Percentiles rank a stretch among this genome's conserved stretches.
These are phyloP conservation scores for Diaporthe sp. DNA, from an alignment of 2,329 filamentous ascomycete genomes.

Conservation along the genomic window DNA sequence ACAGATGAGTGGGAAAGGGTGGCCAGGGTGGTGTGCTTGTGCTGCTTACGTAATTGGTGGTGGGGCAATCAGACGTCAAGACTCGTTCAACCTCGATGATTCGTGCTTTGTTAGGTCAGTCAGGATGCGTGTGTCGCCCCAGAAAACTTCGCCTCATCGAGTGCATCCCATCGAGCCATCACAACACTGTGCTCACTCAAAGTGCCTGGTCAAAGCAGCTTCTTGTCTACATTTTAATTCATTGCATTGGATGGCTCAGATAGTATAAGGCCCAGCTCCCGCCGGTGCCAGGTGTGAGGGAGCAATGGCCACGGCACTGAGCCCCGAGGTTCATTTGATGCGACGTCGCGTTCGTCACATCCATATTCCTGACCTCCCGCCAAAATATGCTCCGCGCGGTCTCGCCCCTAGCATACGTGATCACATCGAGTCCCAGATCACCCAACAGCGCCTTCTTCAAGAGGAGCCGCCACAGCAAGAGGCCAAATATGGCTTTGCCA, in stretches of 20 bases:
- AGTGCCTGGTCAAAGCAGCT: too few relatives aligned
- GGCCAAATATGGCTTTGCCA: not conserved
- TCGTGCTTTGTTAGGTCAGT: not conserved
- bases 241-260: not conserved
- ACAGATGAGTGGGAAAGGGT: not conserved
- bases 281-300: not conserved
- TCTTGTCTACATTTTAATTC: rapidly evolving
- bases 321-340: slow-evolving; percentile 32
- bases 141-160: not conserved
- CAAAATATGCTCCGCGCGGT: slow-evolving; percentile 29
- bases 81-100: not conserved
- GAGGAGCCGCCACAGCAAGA: not conserved
- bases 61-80: slow-evolving; percentile 26
- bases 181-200: not conserved
- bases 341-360: slow-evolving; percentile 38
- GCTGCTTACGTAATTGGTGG: not conserved
- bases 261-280: not conserved
- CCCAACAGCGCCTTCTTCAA: not conserved
- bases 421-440: slow-evolving; percentile 28
- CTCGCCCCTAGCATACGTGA: slow-evolving; percentile 28
- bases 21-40: too few relatives aligned
- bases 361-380: slow-evolving; percentile 40
- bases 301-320: slow-evolving; percentile 33
- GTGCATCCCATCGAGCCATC: not conserved
- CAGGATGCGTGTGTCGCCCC: not conserved